These are phyloP conservation scores for Pythium plurisporium DNA, from an alignment of 352 stramenopile species.

Conservation along the genomic window DNA sequence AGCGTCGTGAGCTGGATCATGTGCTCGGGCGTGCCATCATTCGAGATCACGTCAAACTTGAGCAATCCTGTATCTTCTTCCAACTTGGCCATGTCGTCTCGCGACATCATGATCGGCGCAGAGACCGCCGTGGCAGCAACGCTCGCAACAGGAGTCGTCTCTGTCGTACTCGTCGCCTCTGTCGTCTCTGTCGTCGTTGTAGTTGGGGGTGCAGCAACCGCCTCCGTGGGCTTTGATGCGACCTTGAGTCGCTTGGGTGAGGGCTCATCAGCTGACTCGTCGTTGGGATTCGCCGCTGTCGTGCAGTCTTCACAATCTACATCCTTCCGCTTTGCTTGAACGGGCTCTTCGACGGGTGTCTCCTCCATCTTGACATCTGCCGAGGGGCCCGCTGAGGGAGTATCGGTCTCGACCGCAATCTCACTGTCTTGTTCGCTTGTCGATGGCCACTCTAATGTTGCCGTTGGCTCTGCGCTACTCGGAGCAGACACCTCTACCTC, in stretches of 20 bases:
- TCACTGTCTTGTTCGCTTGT: background rate
- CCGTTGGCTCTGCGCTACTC: background rate
- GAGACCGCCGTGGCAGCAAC: constrained; percentile 3
- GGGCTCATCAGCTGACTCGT: background rate
- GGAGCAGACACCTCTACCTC: background rate
- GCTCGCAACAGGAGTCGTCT: too few species aligned
- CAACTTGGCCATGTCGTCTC: constrained; percentile 86
- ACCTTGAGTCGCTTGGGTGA: constrained; percentile 42
- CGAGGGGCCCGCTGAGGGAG: background rate
- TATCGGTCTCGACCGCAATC: background rate
- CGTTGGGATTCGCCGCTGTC: background rate
- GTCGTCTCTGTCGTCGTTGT: background rate
- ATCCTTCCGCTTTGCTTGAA: background rate
- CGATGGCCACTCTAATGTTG: background rate
- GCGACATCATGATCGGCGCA: constrained; percentile 61
- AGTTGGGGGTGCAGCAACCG: background rate
- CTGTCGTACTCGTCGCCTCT: too few species aligned
- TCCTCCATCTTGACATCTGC: constrained; percentile 7
- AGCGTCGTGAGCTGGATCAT: constrained; percentile 73
- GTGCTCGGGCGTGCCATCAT: constrained; percentile 85
- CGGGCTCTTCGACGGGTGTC: background rate
- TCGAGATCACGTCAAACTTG: constrained; percentile 88
- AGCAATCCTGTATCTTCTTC: constrained; percentile 75
- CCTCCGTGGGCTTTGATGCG: constrained; percentile 15
- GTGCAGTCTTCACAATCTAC: background rate